Evolutionary conservation across 2,329 filamentous ascomycete genomes (phyloP).

Genomic region (Chaetomiaceae sp.): DNA sequence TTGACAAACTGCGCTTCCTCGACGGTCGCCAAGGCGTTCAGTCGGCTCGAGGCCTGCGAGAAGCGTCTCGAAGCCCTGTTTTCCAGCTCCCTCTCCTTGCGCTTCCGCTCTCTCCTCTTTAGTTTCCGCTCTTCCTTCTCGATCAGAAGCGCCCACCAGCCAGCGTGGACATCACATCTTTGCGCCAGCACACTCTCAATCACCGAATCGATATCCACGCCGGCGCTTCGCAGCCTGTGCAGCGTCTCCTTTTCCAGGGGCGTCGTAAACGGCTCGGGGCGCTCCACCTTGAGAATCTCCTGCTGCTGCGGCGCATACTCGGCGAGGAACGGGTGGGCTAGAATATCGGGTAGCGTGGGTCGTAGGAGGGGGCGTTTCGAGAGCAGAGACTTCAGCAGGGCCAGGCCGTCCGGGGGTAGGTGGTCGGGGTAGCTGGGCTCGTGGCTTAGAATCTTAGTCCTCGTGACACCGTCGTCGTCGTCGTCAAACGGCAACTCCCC

Average conservation of each 20-base stretch:
- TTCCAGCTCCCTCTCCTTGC: conserved; percentile 79
- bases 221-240: conserved; percentile 87
- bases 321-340: conserved; percentile 80
- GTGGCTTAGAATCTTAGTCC: conserved; percentile 75
- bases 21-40: conserved; percentile 77
- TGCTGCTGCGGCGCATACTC: conserved; percentile 87
- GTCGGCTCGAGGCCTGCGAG: conserved; percentile 82
- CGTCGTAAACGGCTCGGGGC: conserved; percentile 78
- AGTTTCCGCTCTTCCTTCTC: conserved; percentile 94
- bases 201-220: conserved; percentile 88
- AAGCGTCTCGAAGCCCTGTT: conserved; percentile 73
- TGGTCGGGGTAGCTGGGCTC: conserved; percentile 82
- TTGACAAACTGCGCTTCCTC: conserved; percentile 59
- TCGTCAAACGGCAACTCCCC: conserved; percentile 94
- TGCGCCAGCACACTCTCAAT: conserved; percentile 91
- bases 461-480: conserved; percentile 84
- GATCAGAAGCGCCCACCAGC: conserved; percentile 92
- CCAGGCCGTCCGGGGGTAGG: conserved; percentile 71
- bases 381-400: conserved; percentile 73
- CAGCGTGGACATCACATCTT: conserved; percentile 82
- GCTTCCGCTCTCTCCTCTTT: conserved; percentile 70
- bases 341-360: conserved; percentile 77
- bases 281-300: conserved; percentile 77
- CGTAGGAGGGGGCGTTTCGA: conserved; percentile 85
- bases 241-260: conserved; percentile 84